These are phyloP conservation scores for Alternaria sp. DNA, from an alignment of 2,329 filamentous ascomycete genomes.

Conservation along the genomic window DNA sequence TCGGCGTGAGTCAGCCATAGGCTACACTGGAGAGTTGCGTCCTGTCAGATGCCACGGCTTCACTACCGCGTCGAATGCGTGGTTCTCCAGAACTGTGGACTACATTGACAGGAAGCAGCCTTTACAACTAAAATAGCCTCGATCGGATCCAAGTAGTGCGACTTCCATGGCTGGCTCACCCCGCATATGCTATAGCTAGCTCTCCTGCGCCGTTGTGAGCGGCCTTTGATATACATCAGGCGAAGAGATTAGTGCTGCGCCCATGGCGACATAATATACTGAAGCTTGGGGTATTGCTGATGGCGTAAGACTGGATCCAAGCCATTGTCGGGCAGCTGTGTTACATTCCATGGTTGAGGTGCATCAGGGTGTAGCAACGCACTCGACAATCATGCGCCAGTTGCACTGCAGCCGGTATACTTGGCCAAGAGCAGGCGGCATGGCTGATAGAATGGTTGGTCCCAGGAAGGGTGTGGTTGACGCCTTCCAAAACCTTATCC, in stretches of 20 bases:
- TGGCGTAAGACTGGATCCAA: conserved; percentile 15
- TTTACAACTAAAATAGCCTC: conserved; percentile 27
- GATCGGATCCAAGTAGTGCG: conserved; percentile 10
- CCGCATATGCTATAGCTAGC: conserved; percentile 23
- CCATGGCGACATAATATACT: conserved; percentile 1
- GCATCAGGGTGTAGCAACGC: conserved; percentile 34
- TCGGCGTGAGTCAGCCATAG: conserved; percentile 3
- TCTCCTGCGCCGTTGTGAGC: conserved; percentile 4
- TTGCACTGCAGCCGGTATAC: conserved; percentile 28
- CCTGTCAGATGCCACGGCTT: conserved; percentile 8
- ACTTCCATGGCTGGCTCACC: conserved; percentile 15
- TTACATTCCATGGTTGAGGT: conserved; percentile 34
- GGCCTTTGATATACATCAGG: conserved; percentile 12
- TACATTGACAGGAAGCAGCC: conserved; percentile 2
- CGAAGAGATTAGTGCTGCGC: conserved; percentile 19
- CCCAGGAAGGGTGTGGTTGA: conserved; percentile 36
- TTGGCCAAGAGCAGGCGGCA: conserved; percentile 14
- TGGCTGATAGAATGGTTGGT: conserved; percentile 17
- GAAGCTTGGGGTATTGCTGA: background rate
- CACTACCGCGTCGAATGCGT: conserved; percentile 4
- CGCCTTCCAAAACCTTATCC: conserved; percentile 47
- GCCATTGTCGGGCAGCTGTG: conserved; percentile 25
- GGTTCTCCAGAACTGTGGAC: background rate
- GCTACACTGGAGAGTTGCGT: background rate
- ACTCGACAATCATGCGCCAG: conserved; percentile 36